Base-by-base conservation (phyloP, 805 yeast species). In the Cyberlindnera bimundalis region DNA sequence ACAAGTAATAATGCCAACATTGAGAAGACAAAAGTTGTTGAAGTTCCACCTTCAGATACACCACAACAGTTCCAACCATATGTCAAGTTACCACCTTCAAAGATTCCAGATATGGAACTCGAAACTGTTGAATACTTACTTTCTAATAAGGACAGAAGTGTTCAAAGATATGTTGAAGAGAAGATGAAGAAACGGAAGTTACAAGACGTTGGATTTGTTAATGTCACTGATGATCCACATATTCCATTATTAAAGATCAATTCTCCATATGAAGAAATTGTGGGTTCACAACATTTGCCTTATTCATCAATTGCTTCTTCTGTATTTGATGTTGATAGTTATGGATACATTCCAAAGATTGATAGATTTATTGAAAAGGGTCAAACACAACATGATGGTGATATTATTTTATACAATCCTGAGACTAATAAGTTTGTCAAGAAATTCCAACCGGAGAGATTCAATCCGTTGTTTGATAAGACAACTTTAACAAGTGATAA, bases 41-140 rank as follows among this genome's bases (percentile, higher is more conserved):
- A 35, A 19, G 23, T 47, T 50, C 2, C 43, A 19, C n/a, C 40
- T 24, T 47, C 56, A 14, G 53, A 56, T 34, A 30, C 55, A 24
- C 53, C 59, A 39, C 55, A 55, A 47, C 48, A 58, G 50, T 52
- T 57, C 51, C 91, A 86, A 57, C 89, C 95, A 18, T 85, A 89
- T 65, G 95, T 88, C 51, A 82, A 84, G 53, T 62, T 88, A 29
- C 96, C 96, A 3, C 83, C 93, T 28, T 84, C 96, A 2, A 86
- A 88, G 62, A 85, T 91, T 48, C 97, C 98, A 13, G 97, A 91
- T 62, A 74, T 90, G 73, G 95, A 88, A 34, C 69, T 91, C 45
- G 81, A 84, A 18, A 86, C 96, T 6, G 90, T 89, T 10, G 85
- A 84, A 40, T 74, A 79, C 33, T 79, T 88, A 17, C 65, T 85